Base-by-base conservation (phyloP, 2,329 filamentous ascomycete genomes). In the Fusarium albosuccineum region DNA sequence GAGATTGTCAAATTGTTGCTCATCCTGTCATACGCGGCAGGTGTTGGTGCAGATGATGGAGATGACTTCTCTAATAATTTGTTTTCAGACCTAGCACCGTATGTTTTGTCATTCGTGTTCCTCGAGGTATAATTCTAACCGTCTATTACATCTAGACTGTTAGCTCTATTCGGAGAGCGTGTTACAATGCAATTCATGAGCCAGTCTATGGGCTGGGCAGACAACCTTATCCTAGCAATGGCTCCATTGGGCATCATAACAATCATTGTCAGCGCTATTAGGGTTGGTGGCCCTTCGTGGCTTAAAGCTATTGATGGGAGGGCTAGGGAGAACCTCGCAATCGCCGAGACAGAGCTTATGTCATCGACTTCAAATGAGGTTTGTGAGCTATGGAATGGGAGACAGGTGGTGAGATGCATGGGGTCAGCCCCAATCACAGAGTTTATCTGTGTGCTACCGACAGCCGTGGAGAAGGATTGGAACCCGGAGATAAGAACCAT, bases 141-240 rank as follows among this genome's bases (percentile, higher is more conserved):
- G 22, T 13, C 13, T 6, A 14, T 39, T 39, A 8, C 22, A 14
- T n/a, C 9, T 41, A 72, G 70, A 7, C 40, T 73, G 2, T 42
- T 74, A 0, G 56, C 72, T 0, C 70, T 74, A 4, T 85, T 85
- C 37, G 82, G 82, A 3, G 82, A 85, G 45, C 74, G 78, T 17
- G 77, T 83, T 4, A 81, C 81, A 0, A 84, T 80, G 68, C 82
- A 85, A 67, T 85, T 82, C 54, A 75, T 85, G 17, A 83, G 80
- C 48, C 77, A 83, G 33, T 79, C 79, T 0, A 75, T 80, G 3
- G 77, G 73, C 4, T 73, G 77, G 45, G 68, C 79, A 0, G 84
- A 85, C 40, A 78, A 80, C 39, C 70, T 85, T 3, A 79, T 83
- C 6, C 78, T 86, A 14, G 79, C 83, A 0, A 76, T 84, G 51